Evolutionary conservation across 306 rosid species (phyloP).

Genomic region (Betula pendula): DNA sequence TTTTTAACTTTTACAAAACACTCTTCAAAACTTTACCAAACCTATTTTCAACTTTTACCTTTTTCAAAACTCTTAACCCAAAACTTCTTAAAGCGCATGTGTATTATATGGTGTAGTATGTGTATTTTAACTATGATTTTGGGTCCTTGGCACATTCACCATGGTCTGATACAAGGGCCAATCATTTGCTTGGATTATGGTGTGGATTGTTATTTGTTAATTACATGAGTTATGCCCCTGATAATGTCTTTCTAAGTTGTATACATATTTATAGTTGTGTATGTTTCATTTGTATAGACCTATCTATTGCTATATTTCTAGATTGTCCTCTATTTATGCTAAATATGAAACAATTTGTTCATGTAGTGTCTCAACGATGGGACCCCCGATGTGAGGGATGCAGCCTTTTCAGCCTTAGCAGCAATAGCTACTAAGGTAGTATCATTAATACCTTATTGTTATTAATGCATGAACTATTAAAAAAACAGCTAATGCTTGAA

Average conservation of each 20-base stretch:
- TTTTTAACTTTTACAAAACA: too few species aligned
- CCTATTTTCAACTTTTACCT: too few species aligned
- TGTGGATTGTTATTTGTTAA: slow-evolving; percentile 15
- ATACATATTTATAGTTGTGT: not conserved
- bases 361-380: slow-evolving; percentile 86
- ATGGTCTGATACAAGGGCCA: not conserved
- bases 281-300: slow-evolving; percentile 6
- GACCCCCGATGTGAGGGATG: slow-evolving; percentile 98
- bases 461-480: too few species aligned
- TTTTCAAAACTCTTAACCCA: too few species aligned
- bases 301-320: not conserved
- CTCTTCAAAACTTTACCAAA: too few species aligned
- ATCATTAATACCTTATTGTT: not conserved
- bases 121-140: not conserved
- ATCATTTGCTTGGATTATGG: not conserved
- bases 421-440: slow-evolving; percentile 95
- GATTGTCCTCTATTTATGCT: not conserved
- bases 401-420: slow-evolving; percentile 88
- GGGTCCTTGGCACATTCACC: not conserved
- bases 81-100: too few species aligned
- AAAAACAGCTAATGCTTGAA: slow-evolving; percentile 8
- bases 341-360: slow-evolving; percentile 25
- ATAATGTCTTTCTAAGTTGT: slow-evolving; percentile 9
- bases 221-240: not conserved
- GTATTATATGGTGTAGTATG: not conserved